phyloP scores from a whole-genome alignment of 257 asterid genomes.

The Orobanche coerulescens region DNA sequence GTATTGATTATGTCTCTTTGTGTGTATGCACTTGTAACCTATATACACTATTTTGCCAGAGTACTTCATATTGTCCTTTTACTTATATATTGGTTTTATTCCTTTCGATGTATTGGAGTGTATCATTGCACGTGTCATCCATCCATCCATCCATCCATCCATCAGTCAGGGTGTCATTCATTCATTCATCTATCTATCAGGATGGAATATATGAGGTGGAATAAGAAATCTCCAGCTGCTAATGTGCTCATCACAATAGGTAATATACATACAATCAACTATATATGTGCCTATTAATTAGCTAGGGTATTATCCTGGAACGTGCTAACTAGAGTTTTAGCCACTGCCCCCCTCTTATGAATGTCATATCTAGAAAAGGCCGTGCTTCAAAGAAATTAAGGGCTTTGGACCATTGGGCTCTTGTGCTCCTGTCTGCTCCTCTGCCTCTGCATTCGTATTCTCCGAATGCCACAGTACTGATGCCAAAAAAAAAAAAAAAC shows the following conservation, averaged over 20 bases:
- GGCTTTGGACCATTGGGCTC: conserved; percentile 50
- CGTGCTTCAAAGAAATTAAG: conserved; percentile 32
- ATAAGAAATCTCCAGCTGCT: no score
- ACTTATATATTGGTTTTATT: not conserved
- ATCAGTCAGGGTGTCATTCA: no score
- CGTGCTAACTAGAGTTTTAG: conserved; percentile 29
- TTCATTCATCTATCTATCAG: no score
- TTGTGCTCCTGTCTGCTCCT: conserved; percentile 45
- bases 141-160: no score
- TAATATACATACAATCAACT: not conserved
- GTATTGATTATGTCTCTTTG: conserved; percentile 9
- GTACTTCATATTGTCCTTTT: not conserved
- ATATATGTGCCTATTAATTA: not conserved
- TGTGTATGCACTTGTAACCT: not conserved
- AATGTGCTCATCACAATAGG: not conserved
- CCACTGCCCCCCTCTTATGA: conserved; percentile 56
- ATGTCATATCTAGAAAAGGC: conserved; percentile 31
- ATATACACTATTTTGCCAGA: no score
- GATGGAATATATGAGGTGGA: no score
- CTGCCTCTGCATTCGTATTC: conserved; percentile 53
- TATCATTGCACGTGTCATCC: no score
- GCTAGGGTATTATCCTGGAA: no score
- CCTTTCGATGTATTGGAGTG: no score
- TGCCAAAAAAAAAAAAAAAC: no score
- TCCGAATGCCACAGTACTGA: conserved; percentile 54